A percentile compares a stretch with the other conserved stretches of the same genome.
Evolutionary conservation across 129 eudicot species (phyloP).

Genomic region (Arctium lappa): DNA sequence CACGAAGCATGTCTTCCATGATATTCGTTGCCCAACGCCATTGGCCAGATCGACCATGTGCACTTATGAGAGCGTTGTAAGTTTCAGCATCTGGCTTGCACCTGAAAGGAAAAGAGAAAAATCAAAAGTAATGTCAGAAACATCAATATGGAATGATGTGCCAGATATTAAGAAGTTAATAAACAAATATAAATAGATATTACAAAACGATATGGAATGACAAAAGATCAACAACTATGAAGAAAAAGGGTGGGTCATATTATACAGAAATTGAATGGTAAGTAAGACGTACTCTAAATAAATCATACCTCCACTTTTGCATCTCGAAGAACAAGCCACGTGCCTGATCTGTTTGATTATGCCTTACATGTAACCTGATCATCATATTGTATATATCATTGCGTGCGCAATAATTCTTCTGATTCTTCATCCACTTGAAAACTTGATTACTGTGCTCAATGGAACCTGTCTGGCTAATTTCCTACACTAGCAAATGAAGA

Average conservation of each 20-base stretch:
- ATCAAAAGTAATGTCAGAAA: not conserved
- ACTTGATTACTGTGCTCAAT: conserved; percentile 77
- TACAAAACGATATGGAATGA: not conserved
- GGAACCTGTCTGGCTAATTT: conserved; percentile 70
- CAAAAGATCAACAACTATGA: not conserved
- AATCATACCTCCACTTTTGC: conserved; percentile 92
- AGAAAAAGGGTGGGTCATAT: not conserved
- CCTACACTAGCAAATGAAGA: conserved; percentile 43
- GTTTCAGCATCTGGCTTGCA: conserved; percentile 96
- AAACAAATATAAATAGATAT: not conserved
- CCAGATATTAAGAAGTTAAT: not conserved
- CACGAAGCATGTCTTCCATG: conserved; percentile 99
- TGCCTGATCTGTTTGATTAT: conserved; percentile 86
- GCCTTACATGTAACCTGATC: conserved; percentile 90
- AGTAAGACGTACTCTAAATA: not conserved
- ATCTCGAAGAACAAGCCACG: conserved; percentile 98
- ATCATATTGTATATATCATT: conserved; percentile 97
- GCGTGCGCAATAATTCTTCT: conserved; percentile 84
- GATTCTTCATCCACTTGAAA: conserved; percentile 94
- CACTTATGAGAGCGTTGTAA: conserved; percentile 85
- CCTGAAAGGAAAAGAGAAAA: conserved; percentile 33
- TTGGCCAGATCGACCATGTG: conserved; percentile 95
- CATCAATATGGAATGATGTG: not conserved
- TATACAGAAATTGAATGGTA: not conserved
- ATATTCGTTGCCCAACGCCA: conserved; percentile 99